Evolutionary conservation across 148 eudicot genomes (phyloP), one percentile per base, ranked within the genome.

Genomic region (Vaccinium corymbosum): DNA sequence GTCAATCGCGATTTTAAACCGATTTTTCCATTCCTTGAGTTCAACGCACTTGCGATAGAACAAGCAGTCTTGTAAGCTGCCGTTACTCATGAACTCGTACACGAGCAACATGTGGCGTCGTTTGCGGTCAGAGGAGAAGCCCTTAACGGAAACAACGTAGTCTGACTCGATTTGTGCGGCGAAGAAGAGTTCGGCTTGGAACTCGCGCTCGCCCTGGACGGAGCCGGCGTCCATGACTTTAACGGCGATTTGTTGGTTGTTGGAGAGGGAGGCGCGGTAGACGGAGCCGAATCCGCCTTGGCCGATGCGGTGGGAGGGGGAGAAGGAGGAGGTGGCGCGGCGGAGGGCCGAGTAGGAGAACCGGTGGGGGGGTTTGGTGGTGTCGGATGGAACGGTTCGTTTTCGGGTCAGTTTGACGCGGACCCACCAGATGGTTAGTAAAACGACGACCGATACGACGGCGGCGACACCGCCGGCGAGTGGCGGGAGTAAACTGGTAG

Each of bases 191-290:
- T 97, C 99, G 90, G 93, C 94, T 27, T 94, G 97, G 82, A 97
- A 97, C 85, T 96, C 99, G 6, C 99, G 93, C 91, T 96, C 99
- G 3, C 95, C 97, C 68, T 96, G 99, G 14, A 96, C 84, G 9
- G 98, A 96, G 2, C 95, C 94, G 35, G 92, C 77, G 85, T 94
- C 94, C 91, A 96, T 89, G 51, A 91, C 79, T 86, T 97, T 97
- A n/a, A 97, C 95, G 1, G 99, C 99, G 57, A 92, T 88, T 1
- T 75, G 82, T 38, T 74, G 84, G 81, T 62, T 79, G 4, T 38
- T 62, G 14, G 17, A 46, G 48, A 94, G 82, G 13, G 89, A 81
- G 5, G 85, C 95, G 29, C 93, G 82, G 84, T 86, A 96, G 51
- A 96, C 99, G 35, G 95, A 88, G 59, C 99, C 99, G 80, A 89